Evolutionary conservation across 805 yeast genomes (phyloP).

Genomic region (Cyberlindnera lachancei): DNA sequence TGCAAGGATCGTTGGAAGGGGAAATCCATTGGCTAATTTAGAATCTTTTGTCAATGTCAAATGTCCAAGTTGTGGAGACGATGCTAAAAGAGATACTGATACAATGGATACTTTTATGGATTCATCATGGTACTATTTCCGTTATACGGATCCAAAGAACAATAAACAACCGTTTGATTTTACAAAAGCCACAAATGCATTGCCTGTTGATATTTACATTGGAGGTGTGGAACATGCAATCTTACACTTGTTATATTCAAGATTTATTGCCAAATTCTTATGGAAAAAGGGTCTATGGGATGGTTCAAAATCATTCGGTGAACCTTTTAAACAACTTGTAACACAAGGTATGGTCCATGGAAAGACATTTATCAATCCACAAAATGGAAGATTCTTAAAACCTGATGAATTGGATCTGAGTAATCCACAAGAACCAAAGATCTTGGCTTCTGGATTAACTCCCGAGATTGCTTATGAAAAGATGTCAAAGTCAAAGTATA

Average conservation of each 20-base stretch:
- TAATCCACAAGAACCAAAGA: conserved; percentile 34
- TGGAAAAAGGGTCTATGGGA: conserved; percentile 62
- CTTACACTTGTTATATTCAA: conserved; percentile 75
- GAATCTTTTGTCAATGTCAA: conserved; percentile 61
- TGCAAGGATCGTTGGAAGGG: conserved; percentile 39
- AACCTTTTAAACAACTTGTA: conserved; percentile 73
- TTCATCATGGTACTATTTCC: conserved; percentile 91
- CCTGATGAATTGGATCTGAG: conserved; percentile 61
- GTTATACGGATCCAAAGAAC: conserved; percentile 75
- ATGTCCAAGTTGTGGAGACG: conserved; percentile 76
- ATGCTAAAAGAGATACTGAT: conserved; percentile 86
- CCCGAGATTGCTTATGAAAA: conserved; percentile 70
- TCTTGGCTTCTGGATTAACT: conserved; percentile 39
- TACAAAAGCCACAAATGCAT: conserved; percentile 37
- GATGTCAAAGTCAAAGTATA: conserved; percentile 94
- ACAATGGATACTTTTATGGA: conserved; percentile 99
- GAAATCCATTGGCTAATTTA: conserved; percentile 62
- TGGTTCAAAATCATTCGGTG: conserved; percentile 51
- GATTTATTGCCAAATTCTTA: conserved; percentile 80
- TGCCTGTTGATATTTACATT: conserved; percentile 87
- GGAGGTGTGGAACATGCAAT: conserved; percentile 99
- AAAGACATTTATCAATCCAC: conserved; percentile 67
- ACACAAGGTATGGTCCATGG: conserved; percentile 99
- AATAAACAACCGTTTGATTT: conserved; percentile 41
- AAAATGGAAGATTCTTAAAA: conserved; percentile 64